A percentile compares a stretch with the other conserved stretches of the same genome.
phyloP scores from a whole-genome alignment of 306 rosid genomes.

The Ormosia emarginata region DNA sequence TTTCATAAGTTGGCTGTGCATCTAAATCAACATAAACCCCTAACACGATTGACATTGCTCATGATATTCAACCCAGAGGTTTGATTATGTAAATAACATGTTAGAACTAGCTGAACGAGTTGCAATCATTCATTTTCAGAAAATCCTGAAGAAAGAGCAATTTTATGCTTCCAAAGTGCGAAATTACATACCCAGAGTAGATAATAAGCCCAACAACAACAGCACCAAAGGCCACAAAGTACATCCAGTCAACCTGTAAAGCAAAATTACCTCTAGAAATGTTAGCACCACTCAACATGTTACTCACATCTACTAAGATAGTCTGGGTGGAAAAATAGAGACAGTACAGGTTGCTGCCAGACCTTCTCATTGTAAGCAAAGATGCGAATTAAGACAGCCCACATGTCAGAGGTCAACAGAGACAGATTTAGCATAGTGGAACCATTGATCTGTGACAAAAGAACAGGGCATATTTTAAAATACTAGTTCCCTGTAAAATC shows the following conservation, averaged over 20 bases:
- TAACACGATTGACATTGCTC: not conserved
- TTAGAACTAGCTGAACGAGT: not conserved
- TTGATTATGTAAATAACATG: not conserved
- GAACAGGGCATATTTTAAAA: not conserved
- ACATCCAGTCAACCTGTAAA: slow-evolving; percentile 82
- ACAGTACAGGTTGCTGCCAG: not conserved
- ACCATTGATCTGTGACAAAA: slow-evolving; percentile 56
- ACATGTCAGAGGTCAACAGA: slow-evolving; percentile 82
- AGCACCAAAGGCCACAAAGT: slow-evolving; percentile 65
- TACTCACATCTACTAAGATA: not conserved
- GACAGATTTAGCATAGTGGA: slow-evolving; percentile 85
- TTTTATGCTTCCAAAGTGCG: not conserved
- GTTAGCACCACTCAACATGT: not conserved
- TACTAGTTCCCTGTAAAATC: not conserved
- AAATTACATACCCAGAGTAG: slow-evolving; percentile 62
- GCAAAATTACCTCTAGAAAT: not conserved
- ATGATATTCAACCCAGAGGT: not conserved
- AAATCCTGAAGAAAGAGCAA: not conserved
- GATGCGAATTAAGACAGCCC: slow-evolving; percentile 77
- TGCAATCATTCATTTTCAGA: not conserved
- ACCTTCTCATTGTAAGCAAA: slow-evolving; percentile 75
- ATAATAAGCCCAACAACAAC: slow-evolving; percentile 64
- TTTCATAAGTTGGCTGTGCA: too few species aligned
- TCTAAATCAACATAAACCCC: not conserved
- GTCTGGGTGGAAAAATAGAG: not conserved